Conservation (phyloP, 176 grass and related monocot species). For the Cocos nucifera region DNA sequence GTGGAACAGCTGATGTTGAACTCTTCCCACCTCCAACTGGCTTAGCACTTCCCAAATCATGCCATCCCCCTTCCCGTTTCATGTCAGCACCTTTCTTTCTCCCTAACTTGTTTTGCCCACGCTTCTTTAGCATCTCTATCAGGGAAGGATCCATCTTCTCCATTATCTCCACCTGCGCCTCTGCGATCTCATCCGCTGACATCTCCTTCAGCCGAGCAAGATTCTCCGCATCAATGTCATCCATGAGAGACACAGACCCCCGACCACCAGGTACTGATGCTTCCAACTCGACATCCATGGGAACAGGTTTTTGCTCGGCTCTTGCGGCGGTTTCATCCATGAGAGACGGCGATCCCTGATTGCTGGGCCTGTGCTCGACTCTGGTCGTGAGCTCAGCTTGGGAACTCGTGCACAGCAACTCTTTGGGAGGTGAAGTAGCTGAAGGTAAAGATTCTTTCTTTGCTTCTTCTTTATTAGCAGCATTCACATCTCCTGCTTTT, state of each 20-base stretch:
- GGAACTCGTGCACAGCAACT: too few relatives aligned
- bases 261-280: background rate
- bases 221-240: conserved; percentile 69
- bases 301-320: background rate
- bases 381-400: too few relatives aligned
- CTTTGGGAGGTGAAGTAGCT: background rate
- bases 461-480: conserved; percentile 5
- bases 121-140: conserved; percentile 54
- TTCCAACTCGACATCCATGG: conserved; percentile 7
- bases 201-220: conserved; percentile 52
- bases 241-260: conserved; percentile 21
- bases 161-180: conserved; percentile 69
- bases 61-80: conserved; percentile 18
- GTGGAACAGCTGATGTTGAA: background rate
- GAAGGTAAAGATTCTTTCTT: conserved; percentile 2
- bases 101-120: conserved; percentile 37
- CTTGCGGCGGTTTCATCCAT: background rate
- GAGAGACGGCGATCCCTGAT: background rate
- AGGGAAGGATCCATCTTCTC: conserved; percentile 71
- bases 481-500: conserved; percentile 13
- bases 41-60: conserved; percentile 9
- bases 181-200: conserved; percentile 73
- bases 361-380: background rate
- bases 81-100: conserved; percentile 17
- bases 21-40: conserved; percentile 16